Evolutionary conservation across 176 grass and related monocot genomes (phyloP).

Genomic region (Zoysia pacifica): DNA sequence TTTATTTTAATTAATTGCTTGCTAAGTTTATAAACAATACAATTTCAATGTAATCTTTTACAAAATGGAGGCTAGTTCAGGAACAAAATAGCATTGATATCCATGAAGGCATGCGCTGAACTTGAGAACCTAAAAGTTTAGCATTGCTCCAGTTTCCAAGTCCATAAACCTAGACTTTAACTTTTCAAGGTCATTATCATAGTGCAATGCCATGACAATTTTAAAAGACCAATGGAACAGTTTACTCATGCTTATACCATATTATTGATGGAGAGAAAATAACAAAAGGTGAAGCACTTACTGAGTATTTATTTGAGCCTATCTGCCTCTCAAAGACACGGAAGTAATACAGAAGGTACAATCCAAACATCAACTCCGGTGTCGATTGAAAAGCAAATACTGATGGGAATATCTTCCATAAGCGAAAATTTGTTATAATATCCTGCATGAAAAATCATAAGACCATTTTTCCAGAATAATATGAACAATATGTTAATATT

Average conservation of each 20-base stretch:
- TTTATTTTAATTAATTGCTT: constrained; percentile 20
- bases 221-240: neutral
- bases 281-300: constrained; percentile 30
- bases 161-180: neutral
- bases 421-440: constrained; percentile 58
- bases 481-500: too few species aligned
- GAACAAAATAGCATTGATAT: constrained; percentile 10
- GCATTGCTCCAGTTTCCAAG: constrained; percentile 16
- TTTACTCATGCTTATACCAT: too few species aligned
- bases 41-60: neutral
- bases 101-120: constrained; percentile 20
- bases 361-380: constrained; percentile 85
- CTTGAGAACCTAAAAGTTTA: constrained; percentile 28
- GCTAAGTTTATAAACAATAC: neutral
- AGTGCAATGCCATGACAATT: neutral
- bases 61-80: neutral
- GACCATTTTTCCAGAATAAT: neutral
- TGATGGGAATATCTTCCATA: constrained; percentile 82
- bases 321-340: constrained; percentile 99
- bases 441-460: constrained; percentile 51
- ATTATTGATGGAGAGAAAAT: neutral
- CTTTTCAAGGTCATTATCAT: constrained; percentile 17
- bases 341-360: constrained; percentile 95
- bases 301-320: constrained; percentile 95
- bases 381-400: constrained; percentile 81